Conservation (phyloP, 768 basidiomycete species). For the Brasilioporus rufonigricans region DNA sequence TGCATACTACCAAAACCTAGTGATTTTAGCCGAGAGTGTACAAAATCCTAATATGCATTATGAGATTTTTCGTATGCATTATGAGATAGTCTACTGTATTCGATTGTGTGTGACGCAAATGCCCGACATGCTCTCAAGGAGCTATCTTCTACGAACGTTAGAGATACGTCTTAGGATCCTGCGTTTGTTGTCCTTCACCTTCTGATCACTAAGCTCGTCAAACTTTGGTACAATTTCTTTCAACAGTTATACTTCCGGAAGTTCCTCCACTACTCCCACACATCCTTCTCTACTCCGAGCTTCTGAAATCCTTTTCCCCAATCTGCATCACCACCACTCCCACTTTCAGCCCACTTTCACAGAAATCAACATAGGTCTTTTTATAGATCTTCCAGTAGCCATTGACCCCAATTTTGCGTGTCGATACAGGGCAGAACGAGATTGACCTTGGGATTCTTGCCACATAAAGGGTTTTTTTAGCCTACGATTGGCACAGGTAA, state of each 20-base stretch:
- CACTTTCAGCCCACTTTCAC: conserved; percentile 5
- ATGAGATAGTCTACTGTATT: too few species aligned
- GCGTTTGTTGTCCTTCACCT: conserved; percentile 15
- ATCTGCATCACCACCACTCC: conserved; percentile 18
- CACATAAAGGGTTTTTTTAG: conserved; percentile 12
- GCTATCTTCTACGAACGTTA: background rate
- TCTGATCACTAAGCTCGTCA: conserved; percentile 6
- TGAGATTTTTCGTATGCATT: too few species aligned
- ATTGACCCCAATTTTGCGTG: conserved; percentile 9
- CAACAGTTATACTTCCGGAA: conserved; percentile 9
- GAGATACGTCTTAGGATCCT: conserved; percentile 23
- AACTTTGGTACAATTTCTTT: conserved; percentile 21
- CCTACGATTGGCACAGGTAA: conserved; percentile 12
- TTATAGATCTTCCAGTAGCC: conserved; percentile 21
- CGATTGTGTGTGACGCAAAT: too few species aligned
- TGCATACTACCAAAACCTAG: too few species aligned
- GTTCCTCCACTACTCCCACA: conserved; percentile 6
- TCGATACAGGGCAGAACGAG: conserved; percentile 24
- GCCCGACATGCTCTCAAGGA: too few species aligned
- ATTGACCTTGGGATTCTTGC: conserved; percentile 8
- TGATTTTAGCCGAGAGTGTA: too few species aligned
- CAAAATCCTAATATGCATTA: too few species aligned
- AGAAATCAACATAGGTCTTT: conserved; percentile 16
- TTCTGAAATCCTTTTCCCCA: conserved; percentile 4
- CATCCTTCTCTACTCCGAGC: conserved; percentile 13